Conservation (phyloP, 768 basidiomycete species). For the Pulveroboletus sp. region DNA sequence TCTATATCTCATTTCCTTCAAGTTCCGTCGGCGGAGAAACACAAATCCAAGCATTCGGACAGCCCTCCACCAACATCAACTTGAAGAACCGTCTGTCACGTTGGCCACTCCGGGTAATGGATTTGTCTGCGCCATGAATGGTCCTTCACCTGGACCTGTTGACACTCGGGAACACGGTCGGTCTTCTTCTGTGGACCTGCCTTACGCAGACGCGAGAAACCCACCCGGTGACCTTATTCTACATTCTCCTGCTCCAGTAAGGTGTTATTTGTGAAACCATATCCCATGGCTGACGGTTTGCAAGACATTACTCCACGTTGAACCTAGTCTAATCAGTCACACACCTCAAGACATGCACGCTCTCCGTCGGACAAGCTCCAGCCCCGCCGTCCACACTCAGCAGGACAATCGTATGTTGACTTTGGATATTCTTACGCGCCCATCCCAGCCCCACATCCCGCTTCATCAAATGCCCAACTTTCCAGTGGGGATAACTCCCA, state of each 20-base stretch:
- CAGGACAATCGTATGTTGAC: neutral
- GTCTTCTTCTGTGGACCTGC: constrained; percentile 9
- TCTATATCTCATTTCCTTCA: too few relatives aligned
- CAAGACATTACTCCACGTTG: constrained; percentile 14
- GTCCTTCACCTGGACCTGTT: constrained; percentile 2
- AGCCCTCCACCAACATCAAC: too few relatives aligned
- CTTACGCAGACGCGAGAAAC: constrained; percentile 1
- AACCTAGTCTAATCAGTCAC: constrained; percentile 5
- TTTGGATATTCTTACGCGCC: neutral
- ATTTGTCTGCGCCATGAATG: constrained; percentile 15
- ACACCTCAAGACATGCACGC: neutral
- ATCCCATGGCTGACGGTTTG: constrained; percentile 6
- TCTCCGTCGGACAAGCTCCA: neutral
- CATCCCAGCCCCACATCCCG: neutral
- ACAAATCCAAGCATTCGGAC: too few relatives aligned
- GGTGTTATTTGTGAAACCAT: constrained; percentile 5
- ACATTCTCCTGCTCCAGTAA: constrained; percentile 10
- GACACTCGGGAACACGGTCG: neutral
- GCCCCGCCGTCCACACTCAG: neutral
- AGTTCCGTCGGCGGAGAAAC: too few relatives aligned
- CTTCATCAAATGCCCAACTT: neutral
- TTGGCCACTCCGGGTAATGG: neutral
- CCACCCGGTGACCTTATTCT: constrained; percentile 19
- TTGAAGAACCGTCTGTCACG: neutral
- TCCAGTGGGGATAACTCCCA: neutral